These are phyloP conservation scores for Brettanomyces bruxellensis DNA, from an alignment of 805 yeast genomes.

Conservation along the genomic window DNA sequence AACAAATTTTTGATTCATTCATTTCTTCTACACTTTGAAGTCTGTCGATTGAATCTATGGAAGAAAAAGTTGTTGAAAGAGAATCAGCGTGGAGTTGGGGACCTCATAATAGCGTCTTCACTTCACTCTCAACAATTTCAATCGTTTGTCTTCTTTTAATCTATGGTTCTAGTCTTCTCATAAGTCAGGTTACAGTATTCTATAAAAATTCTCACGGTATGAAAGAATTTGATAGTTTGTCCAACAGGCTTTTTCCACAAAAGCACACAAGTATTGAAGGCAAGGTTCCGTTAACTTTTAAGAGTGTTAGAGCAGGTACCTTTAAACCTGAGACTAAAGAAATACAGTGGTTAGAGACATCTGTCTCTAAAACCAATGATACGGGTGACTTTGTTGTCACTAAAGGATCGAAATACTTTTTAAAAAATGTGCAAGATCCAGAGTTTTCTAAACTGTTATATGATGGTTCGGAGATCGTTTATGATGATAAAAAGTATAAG, in stretches of 20 bases:
- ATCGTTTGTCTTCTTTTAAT: conserved; percentile 4
- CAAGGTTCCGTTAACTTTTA: conserved; percentile 29
- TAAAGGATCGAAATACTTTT: conserved; percentile 38
- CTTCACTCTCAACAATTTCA: not conserved
- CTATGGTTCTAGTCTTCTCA: conserved; percentile 7
- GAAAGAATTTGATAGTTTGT: not conserved
- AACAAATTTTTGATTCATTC: no score
- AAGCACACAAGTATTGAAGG: not conserved
- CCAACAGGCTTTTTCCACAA: not conserved
- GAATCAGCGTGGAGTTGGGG: no score
- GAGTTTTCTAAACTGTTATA: conserved; percentile 37
- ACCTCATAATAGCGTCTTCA: no score
- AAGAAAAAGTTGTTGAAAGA: no score
- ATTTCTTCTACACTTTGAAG: no score
- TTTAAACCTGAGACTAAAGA: conserved; percentile 44
- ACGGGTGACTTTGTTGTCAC: conserved; percentile 58
- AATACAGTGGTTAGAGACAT: conserved; percentile 62
- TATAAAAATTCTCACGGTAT: not conserved
- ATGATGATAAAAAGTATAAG: conserved; percentile 29
- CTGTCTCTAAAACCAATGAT: conserved; percentile 41
- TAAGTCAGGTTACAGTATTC: conserved; percentile 5
- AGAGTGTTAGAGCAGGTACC: conserved; percentile 42
- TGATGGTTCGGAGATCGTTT: conserved; percentile 31
- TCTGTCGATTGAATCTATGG: no score
- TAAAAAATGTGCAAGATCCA: conserved; percentile 43